A percentile compares a stretch with the other conserved stretches of the same genome.
Evolutionary conservation across 306 rosid genomes (phyloP).

Genomic region (Sicyos baderoa): DNA sequence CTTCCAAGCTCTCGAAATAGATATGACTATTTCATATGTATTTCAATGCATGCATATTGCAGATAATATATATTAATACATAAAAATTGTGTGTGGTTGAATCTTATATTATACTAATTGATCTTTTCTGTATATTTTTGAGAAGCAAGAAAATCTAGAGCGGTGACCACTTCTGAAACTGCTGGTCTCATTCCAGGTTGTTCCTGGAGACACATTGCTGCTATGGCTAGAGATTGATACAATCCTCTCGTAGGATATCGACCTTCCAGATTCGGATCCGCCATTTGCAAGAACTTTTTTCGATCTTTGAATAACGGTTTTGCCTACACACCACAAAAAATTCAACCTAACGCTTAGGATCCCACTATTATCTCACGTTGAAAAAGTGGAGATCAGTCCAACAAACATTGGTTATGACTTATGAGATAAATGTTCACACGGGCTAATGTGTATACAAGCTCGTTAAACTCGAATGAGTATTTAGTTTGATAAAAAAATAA

Average conservation of each 20-base stretch:
- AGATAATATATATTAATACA: background rate
- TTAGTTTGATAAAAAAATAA: too few species aligned
- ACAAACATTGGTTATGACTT: too few species aligned
- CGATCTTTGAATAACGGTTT: conserved; percentile 17
- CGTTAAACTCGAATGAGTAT: too few species aligned
- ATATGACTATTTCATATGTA: background rate
- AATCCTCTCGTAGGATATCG: conserved; percentile 11
- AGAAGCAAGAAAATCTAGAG: conserved; percentile 18
- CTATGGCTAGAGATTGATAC: conserved; percentile 22
- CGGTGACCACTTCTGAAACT: conserved; percentile 11
- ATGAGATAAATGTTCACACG: too few species aligned
- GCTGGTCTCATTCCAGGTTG: conserved; percentile 16
- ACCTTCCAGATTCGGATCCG: conserved; percentile 15
- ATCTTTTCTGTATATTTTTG: background rate
- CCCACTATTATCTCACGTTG: too few species aligned
- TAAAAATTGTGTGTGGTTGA: background rate
- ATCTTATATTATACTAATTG: background rate
- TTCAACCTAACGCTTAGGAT: too few species aligned
- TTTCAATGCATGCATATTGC: background rate
- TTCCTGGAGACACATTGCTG: conserved; percentile 21
- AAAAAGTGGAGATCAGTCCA: too few species aligned
- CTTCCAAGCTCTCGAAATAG: too few species aligned
- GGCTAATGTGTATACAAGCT: too few species aligned
- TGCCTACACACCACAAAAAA: conserved; percentile 19
- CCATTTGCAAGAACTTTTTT: conserved; percentile 13